Evolutionary conservation across 495 filamentous ascomycete genomes (phyloP).

Genomic region (Xylaria cubensis): DNA sequence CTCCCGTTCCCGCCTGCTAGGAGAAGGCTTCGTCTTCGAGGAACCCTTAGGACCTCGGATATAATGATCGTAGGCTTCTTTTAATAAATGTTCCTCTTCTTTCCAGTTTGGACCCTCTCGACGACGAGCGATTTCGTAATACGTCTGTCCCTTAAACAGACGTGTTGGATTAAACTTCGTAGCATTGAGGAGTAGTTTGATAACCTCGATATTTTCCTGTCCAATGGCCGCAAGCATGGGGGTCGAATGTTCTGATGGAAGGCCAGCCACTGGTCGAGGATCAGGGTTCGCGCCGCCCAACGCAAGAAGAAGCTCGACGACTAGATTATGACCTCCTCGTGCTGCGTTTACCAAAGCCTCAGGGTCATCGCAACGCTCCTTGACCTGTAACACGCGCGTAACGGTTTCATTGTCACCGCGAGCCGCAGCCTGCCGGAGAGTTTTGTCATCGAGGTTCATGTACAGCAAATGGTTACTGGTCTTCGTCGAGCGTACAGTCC

Average conservation of each 20-base stretch:
- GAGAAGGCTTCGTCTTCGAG: constrained; percentile 57
- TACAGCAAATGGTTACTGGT: constrained; percentile 62
- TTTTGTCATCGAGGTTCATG: constrained; percentile 67
- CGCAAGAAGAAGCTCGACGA: constrained; percentile 84
- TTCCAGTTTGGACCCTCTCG: constrained; percentile 87
- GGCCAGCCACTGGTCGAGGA: constrained; percentile 64
- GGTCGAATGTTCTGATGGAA: constrained; percentile 69
- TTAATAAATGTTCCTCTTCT: constrained; percentile 82
- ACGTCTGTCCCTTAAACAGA: constrained; percentile 72
- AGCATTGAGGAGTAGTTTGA: constrained; percentile 79
- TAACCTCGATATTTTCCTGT: constrained; percentile 81
- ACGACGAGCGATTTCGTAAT: constrained; percentile 82
- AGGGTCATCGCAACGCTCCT: constrained; percentile 71
- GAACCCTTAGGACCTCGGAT: constrained; percentile 51
- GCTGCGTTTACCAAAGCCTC: constrained; percentile 89
- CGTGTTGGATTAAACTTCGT: constrained; percentile 79
- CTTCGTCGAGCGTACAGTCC: constrained; percentile 58
- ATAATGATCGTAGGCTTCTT: constrained; percentile 76
- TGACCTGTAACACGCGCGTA: constrained; percentile 78
- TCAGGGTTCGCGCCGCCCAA: constrained; percentile 81
- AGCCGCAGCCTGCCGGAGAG: constrained; percentile 78
- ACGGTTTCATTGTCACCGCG: constrained; percentile 84
- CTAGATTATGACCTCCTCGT: constrained; percentile 87
- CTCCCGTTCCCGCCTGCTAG: constrained; percentile 60
- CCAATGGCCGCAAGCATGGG: constrained; percentile 96